phyloP scores from a whole-genome alignment of 306 rosid genomes.

The Lagenaria siceraria region DNA sequence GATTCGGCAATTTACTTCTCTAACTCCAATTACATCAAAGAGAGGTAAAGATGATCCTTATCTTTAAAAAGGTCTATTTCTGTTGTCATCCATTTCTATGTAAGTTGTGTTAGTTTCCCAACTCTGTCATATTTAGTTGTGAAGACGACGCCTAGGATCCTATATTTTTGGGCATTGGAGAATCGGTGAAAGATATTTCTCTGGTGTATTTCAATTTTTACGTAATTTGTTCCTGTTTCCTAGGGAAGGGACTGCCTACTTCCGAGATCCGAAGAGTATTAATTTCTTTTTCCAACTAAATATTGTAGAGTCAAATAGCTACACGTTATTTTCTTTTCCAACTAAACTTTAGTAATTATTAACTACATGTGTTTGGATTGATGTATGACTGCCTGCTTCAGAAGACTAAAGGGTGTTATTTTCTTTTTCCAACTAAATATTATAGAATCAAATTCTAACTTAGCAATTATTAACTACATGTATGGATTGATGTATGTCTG shows the following conservation, averaged over 20 bases:
- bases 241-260: background rate
- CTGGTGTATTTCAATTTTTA: background rate
- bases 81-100: background rate
- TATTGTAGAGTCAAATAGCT: too few relatives aligned
- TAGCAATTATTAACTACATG: background rate
- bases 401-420: background rate
- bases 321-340: too few relatives aligned
- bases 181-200: background rate
- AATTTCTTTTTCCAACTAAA: too few relatives aligned
- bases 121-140: background rate
- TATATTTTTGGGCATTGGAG: background rate
- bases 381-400: background rate
- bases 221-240: background rate
- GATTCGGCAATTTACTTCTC: slow-evolving; percentile 94
- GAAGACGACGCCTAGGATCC: background rate
- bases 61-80: background rate
- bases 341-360: too few relatives aligned
- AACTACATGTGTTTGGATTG: too few relatives aligned
- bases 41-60: slow-evolving; percentile 44
- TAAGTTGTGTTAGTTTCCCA: background rate
- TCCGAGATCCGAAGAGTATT: too few relatives aligned
- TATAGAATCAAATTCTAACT: background rate
- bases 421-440: background rate
- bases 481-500: background rate
- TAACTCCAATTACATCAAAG: slow-evolving; percentile 82